Conservation (phyloP, 1,139 yeast species). For the Debaryomycetaceae sp. region DNA sequence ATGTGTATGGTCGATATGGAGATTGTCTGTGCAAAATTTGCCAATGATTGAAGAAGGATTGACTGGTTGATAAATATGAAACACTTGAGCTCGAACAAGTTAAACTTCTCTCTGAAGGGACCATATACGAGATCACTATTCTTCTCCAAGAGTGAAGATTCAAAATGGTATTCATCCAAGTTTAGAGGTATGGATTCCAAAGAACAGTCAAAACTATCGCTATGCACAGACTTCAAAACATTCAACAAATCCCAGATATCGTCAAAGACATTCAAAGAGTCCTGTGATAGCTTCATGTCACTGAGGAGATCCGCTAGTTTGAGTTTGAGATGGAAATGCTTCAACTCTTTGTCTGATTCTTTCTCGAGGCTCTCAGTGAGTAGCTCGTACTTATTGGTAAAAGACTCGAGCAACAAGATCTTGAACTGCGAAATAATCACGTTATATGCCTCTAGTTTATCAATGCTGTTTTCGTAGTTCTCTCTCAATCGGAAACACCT, state of each 20-base stretch:
- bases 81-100: slow-evolving; percentile 24
- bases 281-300: slow-evolving; percentile 55
- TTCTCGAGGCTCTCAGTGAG: slow-evolving; percentile 34
- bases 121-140: slow-evolving; percentile 10
- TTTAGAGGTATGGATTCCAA: slow-evolving; percentile 10
- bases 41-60: slow-evolving; percentile 24
- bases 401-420: slow-evolving; percentile 52
- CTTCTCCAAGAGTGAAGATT: slow-evolving; percentile 9
- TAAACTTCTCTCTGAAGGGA: slow-evolving; percentile 13
- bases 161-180: slow-evolving; percentile 17
- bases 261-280: slow-evolving; percentile 49
- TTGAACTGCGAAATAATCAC: slow-evolving; percentile 47
- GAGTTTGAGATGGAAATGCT: slow-evolving; percentile 15
- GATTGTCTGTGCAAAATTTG: slow-evolving; percentile 22
- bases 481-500: slow-evolving; percentile 42
- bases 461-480: slow-evolving; percentile 31
- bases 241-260: slow-evolving; percentile 28
- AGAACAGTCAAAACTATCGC: slow-evolving; percentile 11
- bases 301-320: slow-evolving; percentile 31
- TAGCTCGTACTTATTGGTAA: slow-evolving; percentile 45
- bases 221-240: slow-evolving; percentile 18
- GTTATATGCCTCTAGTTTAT: slow-evolving; percentile 49
- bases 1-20: slow-evolving; percentile 34
- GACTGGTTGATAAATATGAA: slow-evolving; percentile 29
- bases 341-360: slow-evolving; percentile 17